phyloP scores from a whole-genome alignment of 371 early-diverging fungal species.

The Mortierella sp. region DNA sequence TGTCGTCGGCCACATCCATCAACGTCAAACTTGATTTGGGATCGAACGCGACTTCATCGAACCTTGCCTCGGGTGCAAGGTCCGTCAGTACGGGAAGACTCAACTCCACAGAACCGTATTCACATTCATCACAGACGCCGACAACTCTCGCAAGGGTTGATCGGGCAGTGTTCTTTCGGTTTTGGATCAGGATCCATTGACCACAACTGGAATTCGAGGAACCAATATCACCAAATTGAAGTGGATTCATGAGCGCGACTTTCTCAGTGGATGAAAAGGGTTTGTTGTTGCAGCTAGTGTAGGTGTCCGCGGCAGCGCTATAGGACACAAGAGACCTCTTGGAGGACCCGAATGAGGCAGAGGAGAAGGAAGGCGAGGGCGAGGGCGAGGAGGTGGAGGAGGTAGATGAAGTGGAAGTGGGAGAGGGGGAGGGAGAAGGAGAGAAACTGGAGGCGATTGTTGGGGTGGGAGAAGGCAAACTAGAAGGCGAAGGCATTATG shows the following conservation, averaged over 20 bases:
- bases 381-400: conserved; percentile 4
- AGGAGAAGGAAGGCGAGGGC: not conserved
- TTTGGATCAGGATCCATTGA: conserved; percentile 37
- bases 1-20: conserved; percentile 15
- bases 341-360: not conserved
- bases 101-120: conserved; percentile 34
- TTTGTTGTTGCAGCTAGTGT: conserved; percentile 33
- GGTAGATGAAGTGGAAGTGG: conserved; percentile 7
- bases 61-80: conserved; percentile 15
- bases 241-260: conserved; percentile 44
- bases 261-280: conserved; percentile 25
- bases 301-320: conserved; percentile 13
- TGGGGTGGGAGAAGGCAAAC: no score
- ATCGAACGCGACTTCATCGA: conserved; percentile 29
- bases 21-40: conserved; percentile 17
- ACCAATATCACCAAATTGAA: conserved; percentile 33
- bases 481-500: no score
- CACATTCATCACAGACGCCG: conserved; percentile 48
- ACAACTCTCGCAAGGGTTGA: conserved; percentile 32
- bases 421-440: not conserved
- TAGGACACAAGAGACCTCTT: conserved; percentile 28
- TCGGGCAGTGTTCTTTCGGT: conserved; percentile 31
- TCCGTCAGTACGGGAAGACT: conserved; percentile 8
- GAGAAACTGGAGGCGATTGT: no score
- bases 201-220: conserved; percentile 40